phyloP scores from a whole-genome alignment of 495 filamentous ascomycete genomes.

The Tuber aestivum region DNA sequence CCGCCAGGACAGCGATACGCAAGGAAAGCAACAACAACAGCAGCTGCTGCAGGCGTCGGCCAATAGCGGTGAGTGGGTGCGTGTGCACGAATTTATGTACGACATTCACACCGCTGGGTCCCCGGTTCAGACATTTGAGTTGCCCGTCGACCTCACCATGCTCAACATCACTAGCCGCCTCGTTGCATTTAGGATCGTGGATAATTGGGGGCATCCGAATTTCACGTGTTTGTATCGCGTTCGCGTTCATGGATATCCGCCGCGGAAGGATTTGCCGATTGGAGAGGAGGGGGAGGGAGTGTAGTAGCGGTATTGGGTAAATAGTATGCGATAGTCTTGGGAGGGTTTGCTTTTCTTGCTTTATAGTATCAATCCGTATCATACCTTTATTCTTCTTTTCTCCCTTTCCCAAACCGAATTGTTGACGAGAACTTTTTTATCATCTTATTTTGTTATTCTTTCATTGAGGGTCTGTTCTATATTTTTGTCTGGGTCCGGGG shows the following conservation, averaged over 20 bases:
- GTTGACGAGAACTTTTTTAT: slow-evolving; percentile 5
- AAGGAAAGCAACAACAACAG: background rate
- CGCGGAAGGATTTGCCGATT: slow-evolving; percentile 8
- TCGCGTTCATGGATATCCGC: slow-evolving; percentile 34
- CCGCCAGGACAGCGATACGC: background rate
- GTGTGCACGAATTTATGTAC: slow-evolving; percentile 26
- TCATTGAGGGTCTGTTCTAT: slow-evolving; percentile 13
- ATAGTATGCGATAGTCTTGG: slow-evolving; percentile 9
- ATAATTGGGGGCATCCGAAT: slow-evolving; percentile 39
- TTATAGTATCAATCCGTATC: background rate
- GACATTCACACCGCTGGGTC: slow-evolving; percentile 16
- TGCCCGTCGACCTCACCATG: slow-evolving; percentile 28
- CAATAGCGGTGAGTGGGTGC: background rate
- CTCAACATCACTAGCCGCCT: slow-evolving; percentile 28
- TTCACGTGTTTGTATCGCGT: slow-evolving; percentile 41
- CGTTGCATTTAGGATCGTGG: slow-evolving; percentile 31
- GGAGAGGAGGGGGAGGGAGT: background rate
- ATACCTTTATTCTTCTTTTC: slow-evolving; percentile 11
- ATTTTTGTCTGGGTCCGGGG: slow-evolving; percentile 9
- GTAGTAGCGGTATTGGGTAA: slow-evolving; percentile 3
- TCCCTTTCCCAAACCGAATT: background rate
- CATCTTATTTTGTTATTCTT: slow-evolving; percentile 26
- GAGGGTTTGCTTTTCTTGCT: background rate
- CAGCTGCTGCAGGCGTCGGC: background rate
- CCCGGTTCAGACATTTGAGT: slow-evolving; percentile 26